Evolutionary conservation across 768 basidiomycete genomes (phyloP).

Genomic region (Mrakia frigida): DNA sequence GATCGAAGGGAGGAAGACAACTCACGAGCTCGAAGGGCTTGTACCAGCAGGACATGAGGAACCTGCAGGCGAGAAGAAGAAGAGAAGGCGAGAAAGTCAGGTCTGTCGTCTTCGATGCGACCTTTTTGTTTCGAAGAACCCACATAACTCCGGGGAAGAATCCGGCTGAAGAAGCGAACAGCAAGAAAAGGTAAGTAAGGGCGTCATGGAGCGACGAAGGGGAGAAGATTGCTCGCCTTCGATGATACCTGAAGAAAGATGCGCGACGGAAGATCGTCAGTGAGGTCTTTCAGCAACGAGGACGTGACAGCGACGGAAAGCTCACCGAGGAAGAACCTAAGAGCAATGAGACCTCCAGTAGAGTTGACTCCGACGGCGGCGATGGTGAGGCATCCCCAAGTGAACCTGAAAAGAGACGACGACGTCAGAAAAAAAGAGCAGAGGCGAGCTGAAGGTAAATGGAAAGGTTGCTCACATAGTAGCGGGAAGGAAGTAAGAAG

Average conservation of each 20-base stretch:
- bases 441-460: too few species aligned
- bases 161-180: slow-evolving; percentile 38
- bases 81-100: slow-evolving; percentile 36
- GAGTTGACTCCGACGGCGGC: not conserved
- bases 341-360: not conserved
- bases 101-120: not conserved
- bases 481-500: slow-evolving; percentile 12
- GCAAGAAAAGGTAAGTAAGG: not conserved
- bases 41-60: slow-evolving; percentile 38
- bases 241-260: not conserved
- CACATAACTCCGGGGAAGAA: slow-evolving; percentile 32
- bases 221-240: too few species aligned
- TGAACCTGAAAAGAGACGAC: not conserved
- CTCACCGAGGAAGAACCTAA: slow-evolving; percentile 35
- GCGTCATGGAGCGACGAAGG: not conserved
- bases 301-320: not conserved
- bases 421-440: not conserved
- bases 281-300: too few species aligned
- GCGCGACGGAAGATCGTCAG: not conserved
- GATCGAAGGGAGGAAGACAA: not conserved
- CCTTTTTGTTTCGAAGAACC: not conserved
- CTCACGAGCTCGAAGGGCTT: slow-evolving; percentile 42
- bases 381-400: not conserved
- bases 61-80: not conserved
- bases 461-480: too few species aligned